Conservation (phyloP, 192 early-diverging fungal genomes). For the Dissophora ornata region DNA sequence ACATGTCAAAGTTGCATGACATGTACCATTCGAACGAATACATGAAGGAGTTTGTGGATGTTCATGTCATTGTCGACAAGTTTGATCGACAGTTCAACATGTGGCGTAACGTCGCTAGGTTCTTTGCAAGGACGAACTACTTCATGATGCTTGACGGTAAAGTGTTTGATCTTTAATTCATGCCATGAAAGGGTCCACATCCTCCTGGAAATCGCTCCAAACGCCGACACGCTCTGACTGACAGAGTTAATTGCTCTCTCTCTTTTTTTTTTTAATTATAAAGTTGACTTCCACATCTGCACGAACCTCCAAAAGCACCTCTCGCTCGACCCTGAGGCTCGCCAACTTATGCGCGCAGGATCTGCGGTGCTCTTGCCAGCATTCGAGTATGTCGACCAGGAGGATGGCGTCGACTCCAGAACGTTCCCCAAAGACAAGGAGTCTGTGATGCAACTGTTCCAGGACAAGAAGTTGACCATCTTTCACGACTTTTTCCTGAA, state of each 20-base stretch:
- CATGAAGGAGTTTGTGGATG: constrained; percentile 63
- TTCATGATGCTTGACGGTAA: constrained; percentile 69
- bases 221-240: no score
- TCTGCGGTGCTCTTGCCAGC: constrained; percentile 66
- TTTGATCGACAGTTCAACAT: constrained; percentile 72
- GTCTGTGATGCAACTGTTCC: constrained; percentile 47
- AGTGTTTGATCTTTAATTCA: no score
- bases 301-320: constrained; percentile 60
- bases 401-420: constrained; percentile 60
- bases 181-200: no score
- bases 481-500: constrained; percentile 62
- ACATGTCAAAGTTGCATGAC: constrained; percentile 57
- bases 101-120: constrained; percentile 72
- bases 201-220: no score
- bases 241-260: background rate
- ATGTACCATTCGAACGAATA: constrained; percentile 60
- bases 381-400: constrained; percentile 63
- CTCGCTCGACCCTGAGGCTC: constrained; percentile 42
- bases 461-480: constrained; percentile 57
- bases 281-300: constrained; percentile 69
- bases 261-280: no score
- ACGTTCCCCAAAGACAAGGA: constrained; percentile 64
- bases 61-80: constrained; percentile 69
- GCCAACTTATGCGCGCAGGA: constrained; percentile 51
- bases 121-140: constrained; percentile 69